phyloP scores from a whole-genome alignment of 2,329 filamentous ascomycete species.

The Xylariomycetidae sp. region DNA sequence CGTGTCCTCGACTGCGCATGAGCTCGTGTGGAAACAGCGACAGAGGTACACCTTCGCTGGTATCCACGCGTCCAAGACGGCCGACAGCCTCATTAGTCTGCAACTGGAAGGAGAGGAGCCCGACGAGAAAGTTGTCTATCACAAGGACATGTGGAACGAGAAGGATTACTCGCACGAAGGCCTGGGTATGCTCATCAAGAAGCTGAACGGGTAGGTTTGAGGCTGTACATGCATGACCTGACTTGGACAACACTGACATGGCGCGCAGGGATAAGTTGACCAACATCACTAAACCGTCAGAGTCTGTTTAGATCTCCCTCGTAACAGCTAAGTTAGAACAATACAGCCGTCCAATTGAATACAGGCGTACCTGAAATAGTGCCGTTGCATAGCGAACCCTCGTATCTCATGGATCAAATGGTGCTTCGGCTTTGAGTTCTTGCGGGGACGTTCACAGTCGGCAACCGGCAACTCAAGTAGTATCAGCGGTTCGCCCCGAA shows the following conservation, averaged over 20 bases:
- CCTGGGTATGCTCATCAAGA: constrained; percentile 40
- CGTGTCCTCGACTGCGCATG: constrained; percentile 28
- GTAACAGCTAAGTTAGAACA: no score
- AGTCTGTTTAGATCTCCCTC: constrained; percentile 3
- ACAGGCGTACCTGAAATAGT: no score
- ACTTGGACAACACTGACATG: no score
- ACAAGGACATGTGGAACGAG: constrained; percentile 45
- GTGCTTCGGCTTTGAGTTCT: no score
- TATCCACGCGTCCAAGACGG: constrained; percentile 29
- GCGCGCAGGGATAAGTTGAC: no score
- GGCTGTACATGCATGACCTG: not conserved
- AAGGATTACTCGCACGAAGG: constrained; percentile 42
- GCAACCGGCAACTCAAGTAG: no score
- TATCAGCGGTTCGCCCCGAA: no score
- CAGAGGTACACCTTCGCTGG: constrained; percentile 39
- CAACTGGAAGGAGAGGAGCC: constrained; percentile 29
- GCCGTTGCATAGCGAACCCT: no score
- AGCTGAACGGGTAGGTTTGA: constrained; percentile 35
- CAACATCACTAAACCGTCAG: constrained; percentile 7
- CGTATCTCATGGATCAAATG: no score
- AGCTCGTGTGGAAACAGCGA: constrained; percentile 41
- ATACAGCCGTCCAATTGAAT: no score
- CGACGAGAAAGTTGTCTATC: constrained; percentile 34
- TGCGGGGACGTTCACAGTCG: no score
- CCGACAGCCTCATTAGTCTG: constrained; percentile 35